phyloP scores from a whole-genome alignment of 108 stramenopile genomes.

The Skeletonema grethae region DNA sequence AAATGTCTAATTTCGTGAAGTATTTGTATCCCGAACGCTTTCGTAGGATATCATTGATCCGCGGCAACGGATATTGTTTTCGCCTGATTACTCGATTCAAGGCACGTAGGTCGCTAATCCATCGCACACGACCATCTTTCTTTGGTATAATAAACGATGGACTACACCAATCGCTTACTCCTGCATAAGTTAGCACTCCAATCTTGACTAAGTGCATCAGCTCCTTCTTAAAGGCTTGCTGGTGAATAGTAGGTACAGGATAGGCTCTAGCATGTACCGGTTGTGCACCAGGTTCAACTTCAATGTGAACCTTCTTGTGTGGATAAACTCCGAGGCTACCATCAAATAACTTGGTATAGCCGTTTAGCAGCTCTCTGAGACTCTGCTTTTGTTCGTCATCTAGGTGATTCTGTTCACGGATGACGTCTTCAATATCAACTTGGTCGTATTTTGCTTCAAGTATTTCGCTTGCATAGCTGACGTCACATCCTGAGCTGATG shows the following conservation, averaged over 20 bases:
- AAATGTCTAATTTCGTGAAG: conserved; percentile 39
- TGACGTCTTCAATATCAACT: conserved; percentile 19
- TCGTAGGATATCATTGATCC: conserved; percentile 34
- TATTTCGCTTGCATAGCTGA: conserved; percentile 21
- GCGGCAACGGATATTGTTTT: conserved; percentile 36
- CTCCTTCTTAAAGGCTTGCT: conserved; percentile 18
- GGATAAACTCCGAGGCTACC: conserved; percentile 47
- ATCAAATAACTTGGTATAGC: conserved; percentile 32
- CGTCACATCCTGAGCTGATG: not conserved
- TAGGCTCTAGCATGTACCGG: conserved; percentile 28
- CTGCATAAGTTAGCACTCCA: conserved; percentile 6
- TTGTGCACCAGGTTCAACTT: conserved; percentile 28
- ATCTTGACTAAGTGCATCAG: conserved; percentile 12
- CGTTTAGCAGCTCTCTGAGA: conserved; percentile 17
- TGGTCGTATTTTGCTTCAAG: conserved; percentile 49
- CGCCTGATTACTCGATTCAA: conserved; percentile 30
- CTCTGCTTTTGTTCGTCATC: conserved; percentile 19
- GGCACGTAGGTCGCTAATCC: conserved; percentile 46
- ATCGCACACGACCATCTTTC: conserved; percentile 39
- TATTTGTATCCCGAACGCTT: conserved; percentile 24
- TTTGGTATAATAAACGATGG: conserved; percentile 39
- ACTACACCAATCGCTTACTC: conserved; percentile 11
- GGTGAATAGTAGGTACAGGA: conserved; percentile 17
- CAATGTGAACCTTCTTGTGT: conserved; percentile 38
- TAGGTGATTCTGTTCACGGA: conserved; percentile 38